Conservation (phyloP, 164 flowering plant species). For the Aristolochia fimbriata region DNA sequence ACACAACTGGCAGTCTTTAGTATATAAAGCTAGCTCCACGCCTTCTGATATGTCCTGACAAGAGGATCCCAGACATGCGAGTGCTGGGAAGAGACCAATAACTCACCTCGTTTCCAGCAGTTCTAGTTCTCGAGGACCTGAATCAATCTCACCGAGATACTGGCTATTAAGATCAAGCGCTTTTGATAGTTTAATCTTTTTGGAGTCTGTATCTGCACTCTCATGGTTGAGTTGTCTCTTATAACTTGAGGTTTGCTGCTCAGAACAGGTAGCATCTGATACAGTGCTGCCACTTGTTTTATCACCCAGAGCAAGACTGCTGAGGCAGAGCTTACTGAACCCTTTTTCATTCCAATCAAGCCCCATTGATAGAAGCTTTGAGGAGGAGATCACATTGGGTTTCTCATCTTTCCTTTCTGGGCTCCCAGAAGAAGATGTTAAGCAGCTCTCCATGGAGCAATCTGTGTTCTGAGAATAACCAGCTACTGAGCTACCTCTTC, state of each 20-base stretch:
- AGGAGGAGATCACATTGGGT: slow-evolving; percentile 1
- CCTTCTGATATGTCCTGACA: not conserved
- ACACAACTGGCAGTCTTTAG: no score
- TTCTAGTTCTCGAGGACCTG: slow-evolving; percentile 34
- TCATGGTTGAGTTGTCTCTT: slow-evolving; percentile 17
- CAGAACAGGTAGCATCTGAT: slow-evolving; percentile 23
- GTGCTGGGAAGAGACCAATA: not conserved
- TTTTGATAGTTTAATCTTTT: slow-evolving; percentile 16
- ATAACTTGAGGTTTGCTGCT: slow-evolving; percentile 26
- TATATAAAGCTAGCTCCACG: no score
- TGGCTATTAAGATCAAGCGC: slow-evolving; percentile 49
- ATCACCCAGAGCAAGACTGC: slow-evolving; percentile 17
- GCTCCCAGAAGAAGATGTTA: slow-evolving; percentile 27
- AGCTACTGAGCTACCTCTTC: slow-evolving; percentile 8
- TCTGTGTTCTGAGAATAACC: slow-evolving; percentile 20
- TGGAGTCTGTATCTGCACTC: slow-evolving; percentile 11
- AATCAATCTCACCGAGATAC: slow-evolving; percentile 32
- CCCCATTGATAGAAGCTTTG: slow-evolving; percentile 23
- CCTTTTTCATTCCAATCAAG: slow-evolving; percentile 12
- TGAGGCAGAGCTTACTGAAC: slow-evolving; percentile 2
- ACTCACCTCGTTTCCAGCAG: slow-evolving; percentile 17
- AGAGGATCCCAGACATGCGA: not conserved
- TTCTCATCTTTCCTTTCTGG: slow-evolving; percentile 38
- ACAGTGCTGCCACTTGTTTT: slow-evolving; percentile 36
- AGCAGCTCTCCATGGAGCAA: slow-evolving; percentile 46